Conservation (phyloP, 176 grass and related monocot genomes). For the Phoenix dactylifera region DNA sequence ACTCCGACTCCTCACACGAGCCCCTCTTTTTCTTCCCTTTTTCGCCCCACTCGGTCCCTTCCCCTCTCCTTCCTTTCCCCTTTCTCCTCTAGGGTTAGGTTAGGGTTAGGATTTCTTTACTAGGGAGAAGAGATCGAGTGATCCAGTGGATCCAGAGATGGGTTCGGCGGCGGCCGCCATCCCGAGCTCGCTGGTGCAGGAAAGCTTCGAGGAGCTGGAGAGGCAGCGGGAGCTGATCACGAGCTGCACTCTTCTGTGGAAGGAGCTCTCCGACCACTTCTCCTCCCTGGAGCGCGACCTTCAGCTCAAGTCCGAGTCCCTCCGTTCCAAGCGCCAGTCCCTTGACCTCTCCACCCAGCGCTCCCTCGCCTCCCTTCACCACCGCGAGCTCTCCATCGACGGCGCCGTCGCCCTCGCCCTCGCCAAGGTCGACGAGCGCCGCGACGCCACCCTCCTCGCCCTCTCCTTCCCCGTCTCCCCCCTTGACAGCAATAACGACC, state of each 20-base stretch:
- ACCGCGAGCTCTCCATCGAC: conserved; percentile 55
- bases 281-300: conserved; percentile 51
- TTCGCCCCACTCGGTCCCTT: background rate
- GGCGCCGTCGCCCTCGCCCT: conserved; percentile 40
- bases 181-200: conserved; percentile 27
- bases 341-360: conserved; percentile 40
- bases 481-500: background rate
- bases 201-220: conserved; percentile 72
- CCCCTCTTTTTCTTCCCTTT: background rate
- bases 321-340: conserved; percentile 43
- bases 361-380: conserved; percentile 37
- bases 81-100: conserved; percentile 22
- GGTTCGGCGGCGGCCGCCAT: conserved; percentile 17
- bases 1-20: background rate
- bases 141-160: conserved; percentile 12
- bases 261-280: conserved; percentile 70
- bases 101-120: conserved; percentile 49
- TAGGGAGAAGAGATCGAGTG: no score
- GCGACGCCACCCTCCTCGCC: conserved; percentile 2
- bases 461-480: background rate
- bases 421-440: conserved; percentile 34
- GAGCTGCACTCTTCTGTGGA: conserved; percentile 62
- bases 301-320: conserved; percentile 42
- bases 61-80: background rate
- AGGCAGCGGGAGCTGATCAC: conserved; percentile 65